Percentiles rank a stretch among this genome's conserved stretches.
phyloP scores from a whole-genome alignment of 2,329 filamentous ascomycete genomes.

The Phaeoacremonium minimum region DNA sequence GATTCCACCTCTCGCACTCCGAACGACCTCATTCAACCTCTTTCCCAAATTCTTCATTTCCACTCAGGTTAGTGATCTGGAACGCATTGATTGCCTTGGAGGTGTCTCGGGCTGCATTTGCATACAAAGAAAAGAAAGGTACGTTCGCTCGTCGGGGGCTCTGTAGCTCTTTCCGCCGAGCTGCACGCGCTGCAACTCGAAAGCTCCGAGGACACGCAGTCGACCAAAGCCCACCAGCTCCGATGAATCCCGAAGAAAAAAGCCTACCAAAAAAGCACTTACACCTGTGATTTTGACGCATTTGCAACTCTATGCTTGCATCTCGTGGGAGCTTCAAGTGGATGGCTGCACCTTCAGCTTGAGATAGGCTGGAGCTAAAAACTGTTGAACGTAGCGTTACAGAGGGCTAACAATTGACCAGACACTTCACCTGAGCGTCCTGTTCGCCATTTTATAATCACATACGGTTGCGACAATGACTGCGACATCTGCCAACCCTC shows the following conservation, averaged over 20 bases:
- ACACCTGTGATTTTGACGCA: not conserved
- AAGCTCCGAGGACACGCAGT: no score
- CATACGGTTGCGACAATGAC: constrained; percentile 12
- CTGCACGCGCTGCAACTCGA: no score
- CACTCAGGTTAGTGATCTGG: not conserved
- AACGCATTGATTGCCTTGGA: no score
- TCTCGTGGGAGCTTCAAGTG: no score
- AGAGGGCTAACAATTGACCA: not conserved
- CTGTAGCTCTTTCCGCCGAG: no score
- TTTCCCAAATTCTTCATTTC: not conserved
- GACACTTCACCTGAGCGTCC: not conserved
- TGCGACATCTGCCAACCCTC: constrained; percentile 50
- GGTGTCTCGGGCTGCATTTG: no score
- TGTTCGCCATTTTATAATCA: constrained; percentile 4
- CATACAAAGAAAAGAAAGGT: not conserved
- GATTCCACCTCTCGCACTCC: constrained; percentile 14
- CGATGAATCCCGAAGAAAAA: no score
- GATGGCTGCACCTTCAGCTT: no score
- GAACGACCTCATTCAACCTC: constrained; percentile 1
- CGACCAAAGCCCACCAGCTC: no score
- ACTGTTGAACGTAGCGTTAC: not conserved
- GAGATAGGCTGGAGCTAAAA: not conserved
- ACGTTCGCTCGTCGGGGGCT: not conserved
- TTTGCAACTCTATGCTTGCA: not conserved
- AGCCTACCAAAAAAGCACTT: no score